Percentiles rank a stretch among this genome's conserved stretches.
phyloP scores from a whole-genome alignment of 1,139 yeast species.

The Pichia sp. region DNA sequence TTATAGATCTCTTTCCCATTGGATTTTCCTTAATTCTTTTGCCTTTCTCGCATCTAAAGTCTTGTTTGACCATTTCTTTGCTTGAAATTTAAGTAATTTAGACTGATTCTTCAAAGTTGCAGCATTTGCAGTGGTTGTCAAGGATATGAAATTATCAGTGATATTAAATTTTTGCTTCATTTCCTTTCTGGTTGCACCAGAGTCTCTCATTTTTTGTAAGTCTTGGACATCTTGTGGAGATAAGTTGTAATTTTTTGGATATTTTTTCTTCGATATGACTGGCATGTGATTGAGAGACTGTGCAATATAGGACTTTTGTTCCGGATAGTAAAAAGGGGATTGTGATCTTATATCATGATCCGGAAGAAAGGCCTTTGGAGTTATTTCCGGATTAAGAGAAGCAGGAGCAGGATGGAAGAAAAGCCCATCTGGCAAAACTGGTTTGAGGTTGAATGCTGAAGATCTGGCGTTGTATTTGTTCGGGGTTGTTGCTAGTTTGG shows the following conservation, averaged over 20 bases:
- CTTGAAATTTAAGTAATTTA: constrained; percentile 32
- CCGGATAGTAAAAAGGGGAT: constrained; percentile 30
- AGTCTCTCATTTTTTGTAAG: constrained; percentile 52
- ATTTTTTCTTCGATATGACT: constrained; percentile 27
- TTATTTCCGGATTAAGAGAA: constrained; percentile 33
- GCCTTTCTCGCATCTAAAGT: constrained; percentile 28
- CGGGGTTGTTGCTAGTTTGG: constrained; percentile 28
- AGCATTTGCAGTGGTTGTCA: constrained; percentile 35
- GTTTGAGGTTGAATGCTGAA: constrained; percentile 33
- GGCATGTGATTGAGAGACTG: constrained; percentile 53
- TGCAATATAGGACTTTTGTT: constrained; percentile 21
- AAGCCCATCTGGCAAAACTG: constrained; percentile 32
- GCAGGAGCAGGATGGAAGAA: constrained; percentile 46
- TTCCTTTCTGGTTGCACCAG: constrained; percentile 53
- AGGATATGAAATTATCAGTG: constrained; percentile 46
- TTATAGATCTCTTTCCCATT: constrained; percentile 24
- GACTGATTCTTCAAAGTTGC: constrained; percentile 27
- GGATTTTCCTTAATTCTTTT: constrained; percentile 17
- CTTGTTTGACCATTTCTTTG: constrained; percentile 43
- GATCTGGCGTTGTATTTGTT: constrained; percentile 31
- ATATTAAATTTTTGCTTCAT: constrained; percentile 61
- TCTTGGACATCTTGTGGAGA: constrained; percentile 55
- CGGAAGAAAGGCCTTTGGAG: constrained; percentile 74
- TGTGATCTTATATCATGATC: constrained; percentile 50
- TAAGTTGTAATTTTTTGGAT: constrained; percentile 49